Evolutionary conservation across 1,284 basidiomycete species (phyloP).

Genomic region (Phaffia rhodozyma): DNA sequence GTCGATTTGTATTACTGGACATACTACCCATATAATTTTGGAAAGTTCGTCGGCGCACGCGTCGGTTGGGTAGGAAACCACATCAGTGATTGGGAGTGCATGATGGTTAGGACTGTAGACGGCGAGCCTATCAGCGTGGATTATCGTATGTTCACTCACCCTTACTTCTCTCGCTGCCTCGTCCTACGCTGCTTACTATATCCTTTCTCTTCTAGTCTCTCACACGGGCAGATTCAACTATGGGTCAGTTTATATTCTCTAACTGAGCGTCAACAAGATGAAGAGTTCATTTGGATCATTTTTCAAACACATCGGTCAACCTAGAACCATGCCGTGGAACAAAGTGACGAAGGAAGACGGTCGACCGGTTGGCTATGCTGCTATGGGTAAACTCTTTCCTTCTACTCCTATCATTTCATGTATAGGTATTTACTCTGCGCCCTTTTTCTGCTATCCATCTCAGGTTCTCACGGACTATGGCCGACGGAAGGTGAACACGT

Average conservation of each 20-base stretch:
- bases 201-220: not conserved
- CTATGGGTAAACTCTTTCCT: constrained; percentile 10
- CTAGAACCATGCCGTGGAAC: constrained; percentile 30
- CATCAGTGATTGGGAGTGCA: constrained; percentile 32
- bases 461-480: constrained; percentile 33
- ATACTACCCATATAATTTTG: constrained; percentile 34
- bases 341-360: constrained; percentile 27
- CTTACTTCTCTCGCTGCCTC: no score
- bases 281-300: not conserved
- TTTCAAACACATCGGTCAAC: not conserved
- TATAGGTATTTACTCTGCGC: not conserved
- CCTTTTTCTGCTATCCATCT: not conserved
- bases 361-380: constrained; percentile 31
- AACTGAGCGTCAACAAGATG: not conserved
- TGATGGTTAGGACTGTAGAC: constrained; percentile 30
- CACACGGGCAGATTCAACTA: constrained; percentile 9
- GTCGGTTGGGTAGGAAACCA: constrained; percentile 33
- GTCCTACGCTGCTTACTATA: no score
- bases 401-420: not conserved
- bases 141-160: constrained; percentile 24
- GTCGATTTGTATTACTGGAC: constrained; percentile 16
- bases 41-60: constrained; percentile 28
- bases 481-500: constrained; percentile 29
- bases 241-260: not conserved
- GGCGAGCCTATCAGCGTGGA: constrained; percentile 29